A percentile compares a stretch with the other conserved stretches of the same genome.
Conservation (phyloP, 345 rosid species). For the Alliaria petiolata region DNA sequence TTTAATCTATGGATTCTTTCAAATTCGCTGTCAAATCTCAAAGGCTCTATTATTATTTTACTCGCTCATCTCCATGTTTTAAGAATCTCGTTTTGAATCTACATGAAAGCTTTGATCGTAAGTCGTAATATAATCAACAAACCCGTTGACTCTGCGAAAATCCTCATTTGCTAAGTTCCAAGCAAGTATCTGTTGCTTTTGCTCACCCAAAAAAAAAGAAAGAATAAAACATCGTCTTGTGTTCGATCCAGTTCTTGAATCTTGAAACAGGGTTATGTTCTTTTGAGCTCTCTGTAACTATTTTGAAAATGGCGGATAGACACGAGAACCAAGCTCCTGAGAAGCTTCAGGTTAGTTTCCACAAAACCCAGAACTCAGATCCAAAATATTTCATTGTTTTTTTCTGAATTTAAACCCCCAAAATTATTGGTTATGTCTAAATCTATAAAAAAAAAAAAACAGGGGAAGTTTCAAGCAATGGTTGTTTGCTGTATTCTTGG, state of each 20-base stretch:
- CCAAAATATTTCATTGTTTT: neutral
- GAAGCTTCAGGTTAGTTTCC: conserved; percentile 20
- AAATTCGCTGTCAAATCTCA: conserved; percentile 15
- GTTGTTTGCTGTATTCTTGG: conserved; percentile 77
- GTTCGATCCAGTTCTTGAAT: conserved; percentile 3
- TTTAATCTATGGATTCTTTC: neutral
- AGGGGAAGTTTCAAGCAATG: conserved; percentile 65
- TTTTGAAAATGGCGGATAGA: neutral
- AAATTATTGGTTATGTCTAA: neutral
- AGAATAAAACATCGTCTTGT: neutral
- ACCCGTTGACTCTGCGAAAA: conserved; percentile 1
- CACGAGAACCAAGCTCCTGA: conserved; percentile 16
- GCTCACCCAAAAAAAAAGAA: neutral
- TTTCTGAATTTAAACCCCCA: no score
- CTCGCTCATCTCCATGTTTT: neutral
- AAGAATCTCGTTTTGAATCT: conserved; percentile 11
- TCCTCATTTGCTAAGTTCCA: conserved; percentile 1
- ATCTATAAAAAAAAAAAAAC: neutral
- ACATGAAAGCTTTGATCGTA: neutral
- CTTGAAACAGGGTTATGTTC: conserved; percentile 56
- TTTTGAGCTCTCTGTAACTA: conserved; percentile 44
- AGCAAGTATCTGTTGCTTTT: neutral
- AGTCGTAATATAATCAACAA: neutral
- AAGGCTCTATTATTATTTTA: neutral
- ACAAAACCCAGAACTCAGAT: neutral